Conservation (phyloP, 352 stramenopile genomes). For the Phytophthora rubi region DNA sequence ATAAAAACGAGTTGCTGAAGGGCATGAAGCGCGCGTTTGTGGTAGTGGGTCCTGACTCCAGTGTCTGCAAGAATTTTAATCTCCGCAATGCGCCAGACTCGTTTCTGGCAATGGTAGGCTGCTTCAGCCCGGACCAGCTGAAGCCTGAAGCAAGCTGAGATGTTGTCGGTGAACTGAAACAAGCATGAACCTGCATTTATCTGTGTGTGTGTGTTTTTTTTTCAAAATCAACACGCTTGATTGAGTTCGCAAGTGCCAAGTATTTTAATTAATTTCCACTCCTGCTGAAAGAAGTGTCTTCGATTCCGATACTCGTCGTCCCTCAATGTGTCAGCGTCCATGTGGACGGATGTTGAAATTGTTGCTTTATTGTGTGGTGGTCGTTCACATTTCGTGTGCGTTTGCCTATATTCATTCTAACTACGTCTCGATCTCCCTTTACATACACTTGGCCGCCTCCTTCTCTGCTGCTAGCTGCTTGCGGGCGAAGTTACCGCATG, state of each 20-base stretch:
- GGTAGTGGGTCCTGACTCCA: conserved; percentile 15
- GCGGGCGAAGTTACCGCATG: conserved; percentile 30
- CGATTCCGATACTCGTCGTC: no score
- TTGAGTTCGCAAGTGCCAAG: no score
- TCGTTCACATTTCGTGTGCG: conserved; percentile 12
- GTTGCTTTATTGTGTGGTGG: conserved; percentile 5
- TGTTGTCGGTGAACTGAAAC: conserved; percentile 1
- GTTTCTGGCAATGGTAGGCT: conserved; percentile 26
- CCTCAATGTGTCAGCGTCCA: no score
- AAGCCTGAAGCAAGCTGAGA: conserved; percentile 15
- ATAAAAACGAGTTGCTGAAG: conserved; percentile 17
- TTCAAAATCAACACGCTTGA: no score
- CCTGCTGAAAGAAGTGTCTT: no score
- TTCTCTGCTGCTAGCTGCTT: conserved; percentile 1
- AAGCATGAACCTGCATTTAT: no score
- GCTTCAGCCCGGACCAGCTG: conserved; percentile 17
- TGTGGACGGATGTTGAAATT: no score
- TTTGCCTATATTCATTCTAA: conserved; percentile 33
- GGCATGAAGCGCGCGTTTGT: conserved; percentile 24
- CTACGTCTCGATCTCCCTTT: conserved; percentile 18
- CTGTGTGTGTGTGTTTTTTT: no score
- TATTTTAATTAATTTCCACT: no score
- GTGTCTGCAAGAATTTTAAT: conserved; percentile 21
- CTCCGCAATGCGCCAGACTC: conserved; percentile 14
- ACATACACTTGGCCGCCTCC: conserved; percentile 13